phyloP scores from a whole-genome alignment of 371 early-diverging fungal genomes.

The Funneliformis caledonium region DNA sequence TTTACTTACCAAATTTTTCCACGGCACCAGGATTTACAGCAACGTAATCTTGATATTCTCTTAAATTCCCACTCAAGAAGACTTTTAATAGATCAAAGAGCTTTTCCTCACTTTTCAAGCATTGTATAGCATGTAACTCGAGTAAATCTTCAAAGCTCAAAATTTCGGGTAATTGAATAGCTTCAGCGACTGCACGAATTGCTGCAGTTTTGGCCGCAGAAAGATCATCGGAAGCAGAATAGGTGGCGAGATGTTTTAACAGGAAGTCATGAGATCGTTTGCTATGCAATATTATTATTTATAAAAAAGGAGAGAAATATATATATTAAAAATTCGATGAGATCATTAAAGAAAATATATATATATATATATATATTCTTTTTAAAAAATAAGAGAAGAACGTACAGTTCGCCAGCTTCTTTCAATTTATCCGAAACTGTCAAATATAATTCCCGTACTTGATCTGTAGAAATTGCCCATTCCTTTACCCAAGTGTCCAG shows the following conservation, averaged over 20 bases:
- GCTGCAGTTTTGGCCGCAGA: constrained; percentile 57
- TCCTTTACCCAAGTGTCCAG: constrained; percentile 72
- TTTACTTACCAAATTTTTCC: constrained; percentile 51
- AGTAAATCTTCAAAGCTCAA: constrained; percentile 83
- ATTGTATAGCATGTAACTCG: constrained; percentile 72
- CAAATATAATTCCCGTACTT: constrained; percentile 66
- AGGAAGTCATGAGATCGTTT: constrained; percentile 67
- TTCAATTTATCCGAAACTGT: constrained; percentile 68
- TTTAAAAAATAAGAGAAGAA: constrained; percentile 20
- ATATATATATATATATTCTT: neutral
- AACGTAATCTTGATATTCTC: constrained; percentile 69
- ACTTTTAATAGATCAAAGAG: constrained; percentile 75
- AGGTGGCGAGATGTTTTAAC: constrained; percentile 69
- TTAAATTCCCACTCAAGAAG: constrained; percentile 73
- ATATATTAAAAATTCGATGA: neutral
- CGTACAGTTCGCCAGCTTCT: constrained; percentile 67
- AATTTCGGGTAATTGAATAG: constrained; percentile 73
- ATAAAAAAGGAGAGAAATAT: neutral
- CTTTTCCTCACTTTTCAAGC: constrained; percentile 59
- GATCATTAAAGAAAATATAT: neutral
- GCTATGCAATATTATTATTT: constrained; percentile 42
- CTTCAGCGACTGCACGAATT: constrained; percentile 63
- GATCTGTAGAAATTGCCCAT: constrained; percentile 71
- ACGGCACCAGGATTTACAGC: constrained; percentile 56
- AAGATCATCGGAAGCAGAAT: constrained; percentile 50